phyloP scores from a whole-genome alignment of 2,329 filamentous ascomycete genomes.

The Claviceps humidiphila region DNA sequence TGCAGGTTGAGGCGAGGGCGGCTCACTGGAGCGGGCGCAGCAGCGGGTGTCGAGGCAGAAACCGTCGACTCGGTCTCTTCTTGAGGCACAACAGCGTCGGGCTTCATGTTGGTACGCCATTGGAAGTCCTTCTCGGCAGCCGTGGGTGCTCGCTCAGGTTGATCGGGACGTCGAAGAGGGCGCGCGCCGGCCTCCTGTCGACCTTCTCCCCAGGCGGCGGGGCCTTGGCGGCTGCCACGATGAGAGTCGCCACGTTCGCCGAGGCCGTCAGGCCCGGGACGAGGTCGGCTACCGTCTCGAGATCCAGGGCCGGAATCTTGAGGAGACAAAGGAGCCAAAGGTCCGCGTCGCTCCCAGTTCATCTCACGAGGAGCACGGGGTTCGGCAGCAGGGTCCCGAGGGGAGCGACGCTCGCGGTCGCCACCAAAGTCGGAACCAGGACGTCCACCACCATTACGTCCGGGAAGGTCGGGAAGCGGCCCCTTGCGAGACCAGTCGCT shows the following conservation, averaged over 20 bases:
- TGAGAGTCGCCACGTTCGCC: conserved; percentile 44
- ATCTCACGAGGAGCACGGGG: conserved; percentile 56
- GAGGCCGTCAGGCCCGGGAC: conserved; percentile 35
- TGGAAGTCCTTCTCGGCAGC: conserved; percentile 87
- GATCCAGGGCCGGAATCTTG: conserved; percentile 34
- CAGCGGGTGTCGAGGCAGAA: conserved; percentile 31
- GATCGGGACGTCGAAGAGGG: conserved; percentile 63
- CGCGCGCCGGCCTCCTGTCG: conserved; percentile 59
- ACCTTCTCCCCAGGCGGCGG: conserved; percentile 64
- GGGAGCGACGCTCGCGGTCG: conserved; percentile 41
- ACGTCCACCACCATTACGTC: conserved; percentile 28
- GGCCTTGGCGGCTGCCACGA: conserved; percentile 52
- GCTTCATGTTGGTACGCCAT: conserved; percentile 85
- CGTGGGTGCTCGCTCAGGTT: conserved; percentile 58
- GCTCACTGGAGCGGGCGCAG: conserved; percentile 34
- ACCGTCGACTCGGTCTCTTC: conserved; percentile 64
- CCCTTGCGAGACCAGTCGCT: conserved; percentile 90
- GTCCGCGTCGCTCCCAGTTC: conserved; percentile 93
- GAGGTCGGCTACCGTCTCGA: conserved; percentile 41
- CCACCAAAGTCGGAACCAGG: conserved; percentile 34
- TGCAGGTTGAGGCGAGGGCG: conserved; percentile 77
- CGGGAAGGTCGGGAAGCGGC: conserved; percentile 63
- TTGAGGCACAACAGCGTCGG: conserved; percentile 53
- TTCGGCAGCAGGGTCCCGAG: conserved; percentile 46
- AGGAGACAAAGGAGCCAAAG: conserved; percentile 58